Evolutionary conservation across 2,329 filamentous ascomycete species (phyloP), one percentile per base, ranked within the genome.

Genomic region (Sarocladiaceae sp.): DNA sequence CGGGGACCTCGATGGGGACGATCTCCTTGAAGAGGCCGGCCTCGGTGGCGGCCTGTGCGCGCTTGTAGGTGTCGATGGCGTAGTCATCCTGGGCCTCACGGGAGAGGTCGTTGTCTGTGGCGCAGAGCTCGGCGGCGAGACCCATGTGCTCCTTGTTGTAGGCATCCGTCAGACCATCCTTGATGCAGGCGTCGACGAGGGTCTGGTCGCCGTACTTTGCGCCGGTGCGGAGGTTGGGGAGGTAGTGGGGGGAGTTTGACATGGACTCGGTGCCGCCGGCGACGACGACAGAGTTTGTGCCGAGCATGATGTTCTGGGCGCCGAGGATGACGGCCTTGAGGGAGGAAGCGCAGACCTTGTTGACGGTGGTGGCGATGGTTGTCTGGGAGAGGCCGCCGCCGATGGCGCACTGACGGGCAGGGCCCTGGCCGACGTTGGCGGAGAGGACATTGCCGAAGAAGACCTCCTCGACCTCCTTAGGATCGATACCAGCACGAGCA

Each of bases 131-230:
- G 48, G 76, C 93, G 58, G 86, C 80, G 46, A 98, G 68, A 57
- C 93, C 93, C 93, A 98, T 98, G 68, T 96, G 89, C 67, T 97
- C 86, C 69, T 93, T 85, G 72, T 89, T 89, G 69, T 93, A 96
- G 51, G 88, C 88, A 64, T 98, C 93, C 43, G 86, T 94, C 54
- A 98, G 76, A 53, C 93, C 93, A 61, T 98, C 93, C 74, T 90
- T 90, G 59, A 96, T 78, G 53, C 98, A 82, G 55, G 88, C 91
- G 61, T 98, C 93, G 44, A 96, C 76, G 53, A 98, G 75, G 44
- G 75, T 81, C 70, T 91, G 85, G 70, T 97, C 81, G 58, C 93
- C 93, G 67, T 94, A 98, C 72, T 97, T 97, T 66, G 85, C 82
- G 55, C 93, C 93, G 53, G 69, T 84, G 65, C 93, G 86, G 56